phyloP scores from a whole-genome alignment of 495 filamentous ascomycete genomes.

The Aspergillus sclerotiicarbonarius region DNA sequence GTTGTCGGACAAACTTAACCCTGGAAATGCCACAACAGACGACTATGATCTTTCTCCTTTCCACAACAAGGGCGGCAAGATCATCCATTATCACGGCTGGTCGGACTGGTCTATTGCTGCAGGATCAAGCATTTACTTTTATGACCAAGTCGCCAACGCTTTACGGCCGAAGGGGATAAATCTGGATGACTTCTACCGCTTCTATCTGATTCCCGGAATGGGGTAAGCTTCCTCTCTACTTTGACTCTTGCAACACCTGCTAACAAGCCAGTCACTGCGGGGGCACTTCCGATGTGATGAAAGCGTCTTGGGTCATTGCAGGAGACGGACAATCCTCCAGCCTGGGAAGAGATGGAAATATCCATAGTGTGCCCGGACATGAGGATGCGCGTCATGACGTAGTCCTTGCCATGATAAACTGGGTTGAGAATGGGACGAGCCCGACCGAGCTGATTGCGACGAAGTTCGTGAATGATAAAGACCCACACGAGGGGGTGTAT shows the following conservation, averaged over 20 bases:
- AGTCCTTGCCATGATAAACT: constrained; percentile 50
- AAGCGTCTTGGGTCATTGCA: neutral
- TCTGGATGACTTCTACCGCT: constrained; percentile 24
- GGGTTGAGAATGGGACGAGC: constrained; percentile 47
- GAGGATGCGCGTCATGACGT: constrained; percentile 42
- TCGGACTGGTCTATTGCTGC: constrained; percentile 35
- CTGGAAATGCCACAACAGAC: constrained; percentile 40
- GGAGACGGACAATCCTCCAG: neutral
- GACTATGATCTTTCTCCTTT: constrained; percentile 49
- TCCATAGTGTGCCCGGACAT: constrained; percentile 38
- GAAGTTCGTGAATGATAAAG: constrained; percentile 33
- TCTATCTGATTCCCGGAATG: constrained; percentile 51
- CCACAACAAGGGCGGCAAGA: constrained; percentile 48
- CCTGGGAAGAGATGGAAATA: neutral
- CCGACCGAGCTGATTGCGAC: constrained; percentile 44
- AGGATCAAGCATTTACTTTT: constrained; percentile 16
- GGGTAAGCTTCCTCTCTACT: constrained; percentile 6
- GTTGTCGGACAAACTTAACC: constrained; percentile 31
- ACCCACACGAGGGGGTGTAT: constrained; percentile 32
- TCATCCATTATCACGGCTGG: constrained; percentile 54
- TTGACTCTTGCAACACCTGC: neutral
- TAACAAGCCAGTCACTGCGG: constrained; percentile 7
- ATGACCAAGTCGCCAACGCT: constrained; percentile 11
- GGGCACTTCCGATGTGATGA: constrained; percentile 8
- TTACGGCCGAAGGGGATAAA: constrained; percentile 14